Evolutionary conservation across 768 basidiomycete genomes (phyloP).

Genomic region (Kwoniella bestiolae): DNA sequence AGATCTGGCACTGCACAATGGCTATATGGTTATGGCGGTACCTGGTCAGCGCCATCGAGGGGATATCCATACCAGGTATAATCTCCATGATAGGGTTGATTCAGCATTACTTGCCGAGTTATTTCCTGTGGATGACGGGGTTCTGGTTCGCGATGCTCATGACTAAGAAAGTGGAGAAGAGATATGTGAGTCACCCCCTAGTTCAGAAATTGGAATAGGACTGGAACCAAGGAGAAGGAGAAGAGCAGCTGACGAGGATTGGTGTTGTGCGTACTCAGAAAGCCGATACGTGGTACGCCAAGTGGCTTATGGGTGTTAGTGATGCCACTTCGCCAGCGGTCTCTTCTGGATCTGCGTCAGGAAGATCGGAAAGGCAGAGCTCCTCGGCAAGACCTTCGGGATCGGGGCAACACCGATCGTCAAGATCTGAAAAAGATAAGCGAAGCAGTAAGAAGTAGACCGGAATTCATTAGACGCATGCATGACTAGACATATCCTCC

Average conservation of each 20-base stretch:
- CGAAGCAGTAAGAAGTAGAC: too few relatives aligned
- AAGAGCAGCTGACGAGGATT: background rate
- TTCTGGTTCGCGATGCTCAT: slow-evolving; percentile 46
- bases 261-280: slow-evolving; percentile 16
- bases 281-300: slow-evolving; percentile 50
- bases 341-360: background rate
- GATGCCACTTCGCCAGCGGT: background rate
- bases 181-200: slow-evolving; percentile 41
- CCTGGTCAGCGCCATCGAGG: slow-evolving; percentile 40
- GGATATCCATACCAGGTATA: slow-evolving; percentile 39
- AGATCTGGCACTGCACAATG: slow-evolving; percentile 46
- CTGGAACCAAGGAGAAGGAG: too few relatives aligned
- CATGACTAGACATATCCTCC: too few relatives aligned
- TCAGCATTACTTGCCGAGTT: slow-evolving; percentile 39
- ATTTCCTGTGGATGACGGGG: slow-evolving; percentile 46
- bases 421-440: background rate
- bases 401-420: background rate
- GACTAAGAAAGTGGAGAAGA: slow-evolving; percentile 40
- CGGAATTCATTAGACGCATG: too few relatives aligned
- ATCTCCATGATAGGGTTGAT: slow-evolving; percentile 38
- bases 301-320: slow-evolving; percentile 37
- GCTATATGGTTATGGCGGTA: slow-evolving; percentile 53
- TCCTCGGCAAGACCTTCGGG: background rate
- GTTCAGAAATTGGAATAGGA: too few relatives aligned
- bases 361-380: background rate